phyloP scores from a whole-genome alignment of 495 filamentous ascomycete species.

The Apodospora peruviana region DNA sequence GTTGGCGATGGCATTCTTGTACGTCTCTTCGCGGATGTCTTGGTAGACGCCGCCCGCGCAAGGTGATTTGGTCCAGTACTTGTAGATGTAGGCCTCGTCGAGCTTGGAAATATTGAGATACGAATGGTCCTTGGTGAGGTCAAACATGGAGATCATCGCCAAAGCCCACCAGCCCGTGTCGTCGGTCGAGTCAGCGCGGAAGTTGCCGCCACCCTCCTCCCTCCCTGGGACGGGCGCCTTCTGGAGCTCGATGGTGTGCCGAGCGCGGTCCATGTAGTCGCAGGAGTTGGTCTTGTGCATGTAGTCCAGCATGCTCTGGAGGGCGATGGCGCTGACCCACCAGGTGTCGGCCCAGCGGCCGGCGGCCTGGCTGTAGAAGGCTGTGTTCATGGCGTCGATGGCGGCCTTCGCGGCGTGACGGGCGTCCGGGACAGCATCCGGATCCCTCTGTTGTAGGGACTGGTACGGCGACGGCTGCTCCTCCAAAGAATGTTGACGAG shows the following conservation, averaged over 20 bases:
- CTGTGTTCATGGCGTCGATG: conserved; percentile 33
- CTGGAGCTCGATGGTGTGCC: conserved; percentile 27
- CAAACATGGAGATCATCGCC: conserved; percentile 57
- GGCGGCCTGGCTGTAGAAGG: conserved; percentile 25
- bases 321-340: conserved; percentile 40
- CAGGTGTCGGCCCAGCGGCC: conserved; percentile 33
- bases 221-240: conserved; percentile 29
- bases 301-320: conserved; percentile 32
- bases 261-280: conserved; percentile 29
- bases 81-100: conserved; percentile 54
- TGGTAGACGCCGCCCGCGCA: conserved; percentile 56
- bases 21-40: conserved; percentile 49
- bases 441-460: no score
- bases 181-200: conserved; percentile 56
- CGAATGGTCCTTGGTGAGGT: conserved; percentile 46
- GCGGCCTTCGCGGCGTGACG: conserved; percentile 20
- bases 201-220: conserved; percentile 35
- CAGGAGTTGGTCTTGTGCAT: conserved; percentile 26
- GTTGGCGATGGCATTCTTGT: conserved; percentile 66
- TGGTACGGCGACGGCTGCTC: no score
- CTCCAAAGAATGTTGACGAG: no score
- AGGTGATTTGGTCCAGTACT: conserved; percentile 48
- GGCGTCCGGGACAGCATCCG: no score
- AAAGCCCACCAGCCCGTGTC: conserved; percentile 69
- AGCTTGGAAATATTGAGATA: conserved; percentile 50